Evolutionary conservation across 2,329 filamentous ascomycete genomes (phyloP), one percentile per base, ranked within the genome.

Genomic region (Paraphoma sp.): DNA sequence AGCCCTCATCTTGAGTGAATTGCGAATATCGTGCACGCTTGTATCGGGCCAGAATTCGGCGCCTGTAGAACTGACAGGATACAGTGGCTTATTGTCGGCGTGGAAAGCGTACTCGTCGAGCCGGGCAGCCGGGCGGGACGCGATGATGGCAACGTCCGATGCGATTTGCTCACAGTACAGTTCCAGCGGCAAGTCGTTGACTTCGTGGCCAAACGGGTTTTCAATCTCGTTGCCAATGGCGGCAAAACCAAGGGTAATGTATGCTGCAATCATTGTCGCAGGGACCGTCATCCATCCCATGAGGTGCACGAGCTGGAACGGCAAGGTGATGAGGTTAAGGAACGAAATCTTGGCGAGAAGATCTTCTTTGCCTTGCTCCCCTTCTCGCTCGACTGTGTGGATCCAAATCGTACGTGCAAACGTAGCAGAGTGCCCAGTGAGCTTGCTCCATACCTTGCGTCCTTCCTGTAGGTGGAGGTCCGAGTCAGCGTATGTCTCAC

Each of bases 161-260:
- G 87, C 84, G 47, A 93, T 82, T 69, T 92, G 88, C 23, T 86
- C 82, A 76, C 90, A 93, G 80, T 87, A 94, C 14, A 82, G 78
- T 70, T 93, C 90, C 3, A 63, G 30, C 6, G 57, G 60, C 8
- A 63, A 78, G 75, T 93, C 90, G 70, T 93, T 93, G 66, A 92
- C 90, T 61, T 93, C 90, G 59, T 87, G 82, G 52, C 90, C 90
- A 73, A 93, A 93, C 5, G 90, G 90, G 69, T 93, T 91, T 76
- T 93, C 90, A 60, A 93, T 89, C 76, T 93, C 90, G 62, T 86
- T 85, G 41, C 90, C 90, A 68, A 93, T 93, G 62, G 84, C 82
- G 4, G 85, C 82, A 44, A 93, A 84, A 33, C 89, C 89, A 58
- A 93, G 84, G 71, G 93, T 93, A 65, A 93, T 93, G 76, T 92